Base-by-base conservation (phyloP, 2,329 filamentous ascomycete species). In the Colletotrichum coccodes region DNA sequence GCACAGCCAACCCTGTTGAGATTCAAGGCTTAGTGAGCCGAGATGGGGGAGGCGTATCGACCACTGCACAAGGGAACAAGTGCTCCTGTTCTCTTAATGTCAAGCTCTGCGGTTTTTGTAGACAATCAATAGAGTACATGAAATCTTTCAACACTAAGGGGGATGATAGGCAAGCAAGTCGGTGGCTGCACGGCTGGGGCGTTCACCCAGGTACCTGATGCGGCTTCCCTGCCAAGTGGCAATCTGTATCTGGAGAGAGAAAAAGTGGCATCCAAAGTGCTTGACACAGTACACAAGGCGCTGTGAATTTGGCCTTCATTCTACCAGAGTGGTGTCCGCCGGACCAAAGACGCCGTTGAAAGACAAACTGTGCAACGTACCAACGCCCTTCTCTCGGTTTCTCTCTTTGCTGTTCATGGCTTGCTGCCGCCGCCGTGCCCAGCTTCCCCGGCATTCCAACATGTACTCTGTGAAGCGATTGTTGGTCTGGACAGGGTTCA, bases 371-470 rank as follows among this genome's bases (percentile, higher is more conserved):
- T 69, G 62, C 66, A 66, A 60, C 61, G 54, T 42, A 40, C 47
- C 54, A 54, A 38, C 65, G 40, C 49, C 47, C 49, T 68, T 69
- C 66, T 66, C 61, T 69, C 32, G 54, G 49, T 42, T 66, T 60
- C 62, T 60, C 42, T 60, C 56, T 69, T 66, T 69, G 62, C 62
- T 44, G 42, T 66, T 66, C 47, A 66, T 60, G 66, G 42, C 28
- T 50, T 60, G 42, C 49, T 50, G 44, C 53, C 12, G 62, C 26
- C 54, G 30, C 40, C 7, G 62, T 66, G 66, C 66, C 42, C 54
- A 40, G 42, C 56, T 46, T 23, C 42, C 30, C 49, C 49, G 56
- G 66, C 61, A 46, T 66, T 69, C 66, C 62, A 69, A 60, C 60
- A 64, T 64, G 60, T 46, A 53, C 49, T 47, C 42, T 64, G 46